Base-by-base conservation (phyloP, 176 grass and related monocot genomes). In the Lolium perenne region DNA sequence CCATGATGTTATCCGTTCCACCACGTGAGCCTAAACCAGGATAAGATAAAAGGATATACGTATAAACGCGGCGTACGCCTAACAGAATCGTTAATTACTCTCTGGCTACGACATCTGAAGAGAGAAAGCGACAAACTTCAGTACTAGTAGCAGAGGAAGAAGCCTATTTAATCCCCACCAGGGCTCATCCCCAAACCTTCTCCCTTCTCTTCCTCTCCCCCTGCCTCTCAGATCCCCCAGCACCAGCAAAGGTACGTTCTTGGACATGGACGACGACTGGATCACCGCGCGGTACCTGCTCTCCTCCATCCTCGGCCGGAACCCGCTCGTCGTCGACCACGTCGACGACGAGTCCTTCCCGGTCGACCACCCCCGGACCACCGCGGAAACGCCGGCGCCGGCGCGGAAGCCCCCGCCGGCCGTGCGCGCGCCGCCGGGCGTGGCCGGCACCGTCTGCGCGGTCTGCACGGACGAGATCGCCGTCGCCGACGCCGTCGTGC, bases 331-430 rank as follows among this genome's bases (percentile, higher is more conserved):
- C 11, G 79, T 90, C 53, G 88, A 90, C 55, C n/a, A 62, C 88
- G 79, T 86, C 54, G 88, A 90, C 84, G 88, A 90, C n/a, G 88
- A 90, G 84, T 82, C 88, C 79, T 90, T 90, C 88, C 84, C 88
- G 32, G 64, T 83, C 73, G 55, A 82, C 72, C 58, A 26, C 26
- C 32, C 20, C 1, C 25, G 20, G 4, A 6, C 4, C n/a, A 20
- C 14, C 14, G 71, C 57, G 7, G 63, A 45, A 16, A 16, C 16
- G 6, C 35, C 25, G 43, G 25, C 32, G 22, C 5, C 69, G 47
- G 45, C 3, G 12, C 22, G 47, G 72, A 7, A 51, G 60, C 10
- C 51, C 8, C 88, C 88, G 21, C 79, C 83, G 72, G 41, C 83
- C 6, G 79, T 86, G 73, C 32, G 32, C 25, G 84, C 88, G 43